These are phyloP conservation scores for Verticillium alfalfae DNA, from an alignment of 2,329 filamentous ascomycete genomes.

Conservation along the genomic window DNA sequence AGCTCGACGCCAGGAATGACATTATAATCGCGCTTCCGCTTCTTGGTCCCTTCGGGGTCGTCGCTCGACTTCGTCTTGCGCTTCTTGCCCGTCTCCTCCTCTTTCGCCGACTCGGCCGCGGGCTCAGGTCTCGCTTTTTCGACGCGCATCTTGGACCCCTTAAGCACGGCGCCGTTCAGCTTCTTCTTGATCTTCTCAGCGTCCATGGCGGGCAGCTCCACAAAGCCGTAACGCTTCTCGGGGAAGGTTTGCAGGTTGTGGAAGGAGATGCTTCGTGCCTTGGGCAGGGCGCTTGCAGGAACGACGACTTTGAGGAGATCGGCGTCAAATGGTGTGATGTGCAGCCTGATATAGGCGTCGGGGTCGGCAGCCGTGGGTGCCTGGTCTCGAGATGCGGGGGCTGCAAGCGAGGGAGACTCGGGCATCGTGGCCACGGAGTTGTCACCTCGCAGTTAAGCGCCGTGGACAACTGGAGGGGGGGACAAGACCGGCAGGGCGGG, in stretches of 20 bases:
- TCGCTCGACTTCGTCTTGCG: slow-evolving; percentile 27
- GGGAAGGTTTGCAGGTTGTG: slow-evolving; percentile 83
- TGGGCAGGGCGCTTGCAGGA: slow-evolving; percentile 58
- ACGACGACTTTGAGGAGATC: slow-evolving; percentile 69
- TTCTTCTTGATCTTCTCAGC: slow-evolving; percentile 91
- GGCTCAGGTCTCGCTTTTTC: slow-evolving; percentile 71
- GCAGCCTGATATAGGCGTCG: slow-evolving; percentile 53
- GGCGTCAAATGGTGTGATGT: slow-evolving; percentile 81
- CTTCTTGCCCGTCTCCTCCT: slow-evolving; percentile 28
- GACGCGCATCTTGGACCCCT: slow-evolving; percentile 77
- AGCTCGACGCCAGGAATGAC: slow-evolving; percentile 64
- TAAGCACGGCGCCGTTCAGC: slow-evolving; percentile 79
- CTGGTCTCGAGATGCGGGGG: neutral
- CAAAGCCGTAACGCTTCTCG: slow-evolving; percentile 83
- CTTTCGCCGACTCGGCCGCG: slow-evolving; percentile 30
- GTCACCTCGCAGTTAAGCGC: slow-evolving; percentile 2
- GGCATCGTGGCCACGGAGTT: slow-evolving; percentile 3
- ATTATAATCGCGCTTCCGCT: slow-evolving; percentile 45
- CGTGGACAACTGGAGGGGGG: neutral
- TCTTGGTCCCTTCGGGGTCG: slow-evolving; percentile 29
- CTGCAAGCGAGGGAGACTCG: neutral
- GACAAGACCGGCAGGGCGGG: neutral
- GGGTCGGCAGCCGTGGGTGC: slow-evolving; percentile 5
- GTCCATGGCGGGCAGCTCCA: slow-evolving; percentile 74
- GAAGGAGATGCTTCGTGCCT: slow-evolving; percentile 79